phyloP scores from a whole-genome alignment of 192 early-diverging fungal species.

The Backusella tuberculispora region DNA sequence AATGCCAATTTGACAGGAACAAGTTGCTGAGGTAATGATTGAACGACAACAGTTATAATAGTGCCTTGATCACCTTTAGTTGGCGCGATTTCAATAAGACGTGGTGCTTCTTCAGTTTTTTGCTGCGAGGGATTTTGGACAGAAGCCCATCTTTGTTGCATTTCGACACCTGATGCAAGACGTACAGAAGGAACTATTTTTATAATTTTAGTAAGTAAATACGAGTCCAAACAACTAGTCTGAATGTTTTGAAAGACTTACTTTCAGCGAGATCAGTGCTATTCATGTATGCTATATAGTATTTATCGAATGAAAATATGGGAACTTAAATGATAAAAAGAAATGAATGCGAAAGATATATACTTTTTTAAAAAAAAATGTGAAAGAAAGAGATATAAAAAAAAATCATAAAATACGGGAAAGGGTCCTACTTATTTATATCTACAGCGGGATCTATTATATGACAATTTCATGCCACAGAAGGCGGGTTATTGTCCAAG shows the following conservation, averaged over 20 bases:
- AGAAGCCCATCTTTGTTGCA: conserved; percentile 27
- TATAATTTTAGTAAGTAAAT: neutral
- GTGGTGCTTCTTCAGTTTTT: conserved; percentile 2
- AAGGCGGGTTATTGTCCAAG: conserved; percentile 15
- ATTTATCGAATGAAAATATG: neutral
- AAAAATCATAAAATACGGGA: neutral
- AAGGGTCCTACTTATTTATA: conserved; percentile 15
- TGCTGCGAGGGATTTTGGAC: neutral
- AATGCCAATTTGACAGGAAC: conserved; percentile 46
- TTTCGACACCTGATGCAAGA: conserved; percentile 31
- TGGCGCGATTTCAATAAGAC: conserved; percentile 26
- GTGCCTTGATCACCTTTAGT: conserved; percentile 27
- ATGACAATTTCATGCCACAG: neutral
- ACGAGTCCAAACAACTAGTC: too few relatives aligned
- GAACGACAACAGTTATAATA: conserved; percentile 24
- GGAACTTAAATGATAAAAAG: neutral
- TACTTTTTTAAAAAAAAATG: neutral
- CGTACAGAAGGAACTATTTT: conserved; percentile 26
- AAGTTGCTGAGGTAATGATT: conserved; percentile 17
- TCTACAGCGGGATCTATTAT: neutral
- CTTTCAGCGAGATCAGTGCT: conserved; percentile 6
- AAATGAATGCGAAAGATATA: neutral
- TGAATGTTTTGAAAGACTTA: neutral
- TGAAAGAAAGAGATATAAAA: neutral
- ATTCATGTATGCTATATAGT: neutral